Percentiles rank a stretch among this genome's conserved stretches.
phyloP scores from a whole-genome alignment of 768 basidiomycete species.

The Mrakia blollopis region DNA sequence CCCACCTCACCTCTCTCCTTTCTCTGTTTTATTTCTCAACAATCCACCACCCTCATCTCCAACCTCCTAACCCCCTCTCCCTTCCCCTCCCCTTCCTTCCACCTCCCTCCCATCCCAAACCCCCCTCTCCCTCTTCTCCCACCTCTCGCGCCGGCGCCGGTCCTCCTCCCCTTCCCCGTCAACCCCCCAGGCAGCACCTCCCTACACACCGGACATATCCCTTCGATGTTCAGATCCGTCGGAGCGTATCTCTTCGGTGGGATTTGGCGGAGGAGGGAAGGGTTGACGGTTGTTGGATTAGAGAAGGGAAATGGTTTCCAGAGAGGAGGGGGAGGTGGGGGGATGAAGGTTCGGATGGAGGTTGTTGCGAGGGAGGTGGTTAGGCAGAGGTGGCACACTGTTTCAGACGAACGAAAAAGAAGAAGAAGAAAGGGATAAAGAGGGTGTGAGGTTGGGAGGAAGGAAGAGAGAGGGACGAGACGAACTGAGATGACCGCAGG shows the following conservation, averaged over 20 bases:
- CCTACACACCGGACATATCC: background rate
- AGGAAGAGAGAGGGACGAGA: background rate
- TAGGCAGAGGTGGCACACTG: conserved; percentile 15
- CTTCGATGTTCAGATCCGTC: background rate
- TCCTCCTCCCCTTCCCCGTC: conserved; percentile 7
- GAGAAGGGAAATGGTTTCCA: background rate
- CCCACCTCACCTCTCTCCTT: background rate
- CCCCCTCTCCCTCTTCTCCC: background rate
- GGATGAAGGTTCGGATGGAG: conserved; percentile 1
- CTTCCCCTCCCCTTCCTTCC: background rate
- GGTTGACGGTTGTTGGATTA: background rate
- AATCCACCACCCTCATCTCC: conserved; percentile 9
- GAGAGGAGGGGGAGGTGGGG: background rate
- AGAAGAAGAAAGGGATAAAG: background rate
- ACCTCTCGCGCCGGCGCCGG: background rate
- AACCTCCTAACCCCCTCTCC: conserved; percentile 5
- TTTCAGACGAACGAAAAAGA: background rate
- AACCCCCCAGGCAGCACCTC: background rate
- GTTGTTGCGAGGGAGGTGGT: conserved; percentile 7
- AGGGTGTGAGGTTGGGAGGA: background rate
- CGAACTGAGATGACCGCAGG: conserved; percentile 11
- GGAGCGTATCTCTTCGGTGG: background rate
- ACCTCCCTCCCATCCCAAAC: background rate
- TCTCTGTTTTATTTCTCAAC: background rate
- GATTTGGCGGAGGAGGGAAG: background rate